Evolutionary conservation across 805 yeast species (phyloP), one percentile per base, ranked within the genome.

Genomic region (Cyberlindnera nakhonratchasimensis): DNA sequence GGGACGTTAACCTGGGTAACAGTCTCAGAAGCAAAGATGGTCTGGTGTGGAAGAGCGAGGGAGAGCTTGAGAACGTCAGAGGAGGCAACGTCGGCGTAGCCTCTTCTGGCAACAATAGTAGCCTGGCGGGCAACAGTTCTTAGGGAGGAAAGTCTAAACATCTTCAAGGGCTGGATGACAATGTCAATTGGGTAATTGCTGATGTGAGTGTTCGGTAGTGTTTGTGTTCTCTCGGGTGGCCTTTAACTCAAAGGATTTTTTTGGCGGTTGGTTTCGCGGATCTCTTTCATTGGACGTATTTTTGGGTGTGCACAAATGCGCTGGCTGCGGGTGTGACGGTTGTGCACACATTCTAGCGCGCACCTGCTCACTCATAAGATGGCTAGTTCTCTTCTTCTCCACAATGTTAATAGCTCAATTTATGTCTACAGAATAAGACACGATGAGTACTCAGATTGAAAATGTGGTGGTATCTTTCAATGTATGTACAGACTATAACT

Each of bases 1-100:
- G 99, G 99, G 56, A 93, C 75, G 74, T 93, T 93, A 57, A 93
- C 98, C 76, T 93, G 88, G 62, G 66, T 62, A 33, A 71, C 75
- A 31, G 52, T 47, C 39, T 57, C 64, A 42, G 77, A 77, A 40
- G 78, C 59, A 64, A 71, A 80, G 60, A 80, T 66, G 45, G 84
- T 63, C 69, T 83, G 80, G 66, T 86, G 89, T 53, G 99, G 99
- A 59, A 90, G 78, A 45, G 96, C 91, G 60, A 93, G 79, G 44
- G 95, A 85, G 62, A 93, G 76, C 67, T 82, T 88, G 67, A 93
- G 77, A 54, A 81, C 80, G 62, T 83, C 93, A 49, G 83, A 66
- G 41, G 77, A 54, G 38, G 79, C 67, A 53, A 85, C 95, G 57
- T 91, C 95, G 58, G 99, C 99, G 67, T 90, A 91, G 48, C 84